A percentile compares a stretch with the other conserved stretches of the same genome.
These are phyloP conservation scores for Orbilia quercus DNA, from an alignment of 2,329 filamentous ascomycete species.

Conservation along the genomic window DNA sequence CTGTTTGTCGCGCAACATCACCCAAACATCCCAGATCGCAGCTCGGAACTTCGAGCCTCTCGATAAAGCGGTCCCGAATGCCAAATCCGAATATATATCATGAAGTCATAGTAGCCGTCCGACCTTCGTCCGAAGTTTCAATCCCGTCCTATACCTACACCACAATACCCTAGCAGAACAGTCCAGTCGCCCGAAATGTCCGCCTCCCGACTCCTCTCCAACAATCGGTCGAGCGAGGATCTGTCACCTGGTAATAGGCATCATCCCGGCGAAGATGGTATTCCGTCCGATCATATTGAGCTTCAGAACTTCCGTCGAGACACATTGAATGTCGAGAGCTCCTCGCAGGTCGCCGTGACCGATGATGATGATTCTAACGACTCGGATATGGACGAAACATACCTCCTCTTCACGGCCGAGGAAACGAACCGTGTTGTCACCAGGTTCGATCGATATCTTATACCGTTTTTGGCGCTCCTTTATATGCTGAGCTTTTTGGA, in stretches of 20 bases:
- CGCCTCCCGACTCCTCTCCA: conserved; percentile 49
- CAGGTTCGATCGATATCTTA: conserved; percentile 81
- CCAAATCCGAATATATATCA: conserved; percentile 23
- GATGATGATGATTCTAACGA: conserved; percentile 53
- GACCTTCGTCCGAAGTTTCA: conserved; percentile 15
- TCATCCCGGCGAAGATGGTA: conserved; percentile 13
- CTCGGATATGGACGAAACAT: conserved; percentile 57
- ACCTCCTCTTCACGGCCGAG: conserved; percentile 69
- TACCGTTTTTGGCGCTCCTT: conserved; percentile 81
- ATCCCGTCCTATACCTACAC: neutral
- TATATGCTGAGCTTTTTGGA: conserved; percentile 89
- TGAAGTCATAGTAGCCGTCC: conserved; percentile 47
- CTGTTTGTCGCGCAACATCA: conserved; percentile 43
- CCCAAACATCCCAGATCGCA: conserved; percentile 36
- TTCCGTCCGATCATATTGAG: conserved; percentile 39
- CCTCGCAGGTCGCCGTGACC: conserved; percentile 38
- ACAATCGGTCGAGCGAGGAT: conserved; percentile 41
- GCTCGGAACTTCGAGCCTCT: conserved; percentile 23
- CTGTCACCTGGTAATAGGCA: conserved; percentile 21
- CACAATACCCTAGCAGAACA: conserved; percentile 12
- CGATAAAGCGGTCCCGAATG: conserved; percentile 20
- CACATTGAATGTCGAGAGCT: conserved; percentile 38
- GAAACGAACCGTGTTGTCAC: conserved; percentile 78
- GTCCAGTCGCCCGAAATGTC: conserved; percentile 44
- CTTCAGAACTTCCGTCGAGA: conserved; percentile 54